phyloP scores from a whole-genome alignment of 1,139 yeast genomes.

The Geotrichum bryndzae region DNA sequence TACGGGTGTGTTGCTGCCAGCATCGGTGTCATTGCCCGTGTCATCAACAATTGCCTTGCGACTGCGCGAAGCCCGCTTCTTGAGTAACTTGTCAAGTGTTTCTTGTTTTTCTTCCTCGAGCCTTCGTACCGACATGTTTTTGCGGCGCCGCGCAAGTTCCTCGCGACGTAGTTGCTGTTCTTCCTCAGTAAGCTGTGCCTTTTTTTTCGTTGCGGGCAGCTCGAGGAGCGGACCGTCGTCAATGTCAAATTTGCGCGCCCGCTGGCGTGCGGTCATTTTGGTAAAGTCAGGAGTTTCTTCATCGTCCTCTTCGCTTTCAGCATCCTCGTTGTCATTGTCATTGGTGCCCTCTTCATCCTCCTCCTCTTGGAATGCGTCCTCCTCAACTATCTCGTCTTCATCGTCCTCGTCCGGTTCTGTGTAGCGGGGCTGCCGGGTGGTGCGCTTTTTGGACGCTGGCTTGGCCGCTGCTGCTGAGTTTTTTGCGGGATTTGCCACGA shows the following conservation, averaged over 20 bases:
- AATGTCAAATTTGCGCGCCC: conserved; percentile 33
- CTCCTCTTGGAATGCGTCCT: conserved; percentile 18
- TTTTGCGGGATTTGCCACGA: conserved; percentile 7
- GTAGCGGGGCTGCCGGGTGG: conserved; percentile 5
- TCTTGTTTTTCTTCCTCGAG: conserved; percentile 90
- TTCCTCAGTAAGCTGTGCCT: conserved; percentile 65
- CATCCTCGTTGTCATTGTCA: conserved; percentile 26
- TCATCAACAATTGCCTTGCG: conserved; percentile 29
- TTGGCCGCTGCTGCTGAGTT: conserved; percentile 7
- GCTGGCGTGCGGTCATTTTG: conserved; percentile 39
- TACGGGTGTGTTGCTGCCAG: conserved; percentile 3
- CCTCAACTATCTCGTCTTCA: conserved; percentile 20
- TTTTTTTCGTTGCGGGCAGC: conserved; percentile 35
- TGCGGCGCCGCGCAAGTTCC: conserved; percentile 83
- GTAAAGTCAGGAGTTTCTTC: conserved; percentile 32
- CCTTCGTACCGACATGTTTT: conserved; percentile 74
- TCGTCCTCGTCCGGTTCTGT: conserved; percentile 13
- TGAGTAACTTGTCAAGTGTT: conserved; percentile 75
- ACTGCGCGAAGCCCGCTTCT: conserved; percentile 60
- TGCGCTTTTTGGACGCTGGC: conserved; percentile 5
- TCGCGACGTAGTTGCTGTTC: conserved; percentile 76
- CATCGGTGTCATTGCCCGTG: conserved; percentile 22
- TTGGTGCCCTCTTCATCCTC: conserved; percentile 23
- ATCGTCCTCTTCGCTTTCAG: conserved; percentile 20
- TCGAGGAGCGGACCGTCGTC: conserved; percentile 26